phyloP scores from a whole-genome alignment of 2,329 filamentous ascomycete species.

The Dactylellina haptotyla region DNA sequence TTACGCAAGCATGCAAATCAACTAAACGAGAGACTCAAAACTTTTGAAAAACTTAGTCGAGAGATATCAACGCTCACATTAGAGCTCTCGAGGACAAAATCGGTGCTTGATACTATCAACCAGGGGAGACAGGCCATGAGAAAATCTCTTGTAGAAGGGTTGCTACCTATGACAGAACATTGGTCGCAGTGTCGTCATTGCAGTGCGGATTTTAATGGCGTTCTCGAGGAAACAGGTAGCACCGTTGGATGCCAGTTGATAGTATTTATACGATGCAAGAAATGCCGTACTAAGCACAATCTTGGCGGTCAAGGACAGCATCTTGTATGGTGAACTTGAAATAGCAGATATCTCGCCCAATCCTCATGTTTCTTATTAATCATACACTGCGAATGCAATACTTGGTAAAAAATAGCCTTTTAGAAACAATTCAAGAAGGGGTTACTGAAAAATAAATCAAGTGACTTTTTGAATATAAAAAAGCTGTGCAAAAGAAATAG shows the following conservation, averaged over 20 bases:
- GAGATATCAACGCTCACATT: not conserved
- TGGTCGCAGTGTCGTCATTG: slow-evolving; percentile 7
- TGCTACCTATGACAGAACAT: not conserved
- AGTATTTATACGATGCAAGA: slow-evolving; percentile 12
- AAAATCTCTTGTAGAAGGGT: not conserved
- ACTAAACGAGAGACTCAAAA: not conserved
- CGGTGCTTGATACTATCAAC: not conserved
- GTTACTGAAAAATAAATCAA: too few relatives aligned
- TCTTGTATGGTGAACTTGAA: not conserved
- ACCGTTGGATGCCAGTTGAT: not conserved
- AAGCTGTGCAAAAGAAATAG: too few relatives aligned
- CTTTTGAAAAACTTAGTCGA: not conserved
- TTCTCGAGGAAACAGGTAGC: not conserved
- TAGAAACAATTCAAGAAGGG: too few relatives aligned
- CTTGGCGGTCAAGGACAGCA: not conserved
- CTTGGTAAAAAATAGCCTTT: too few relatives aligned
- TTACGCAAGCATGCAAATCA: slow-evolving; percentile 3
- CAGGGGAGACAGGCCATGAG: not conserved
- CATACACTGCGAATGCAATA: too few relatives aligned
- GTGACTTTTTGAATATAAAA: too few relatives aligned
- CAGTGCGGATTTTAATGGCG: not conserved
- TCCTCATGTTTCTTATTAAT: too few relatives aligned
- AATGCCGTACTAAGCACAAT: slow-evolving; percentile 21
- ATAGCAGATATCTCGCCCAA: too few relatives aligned
- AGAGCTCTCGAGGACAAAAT: not conserved